Percentiles rank a stretch among this genome's conserved stretches.
Evolutionary conservation across 1,139 yeast species (phyloP).

Genomic region (Suhomyces choctaworum): DNA sequence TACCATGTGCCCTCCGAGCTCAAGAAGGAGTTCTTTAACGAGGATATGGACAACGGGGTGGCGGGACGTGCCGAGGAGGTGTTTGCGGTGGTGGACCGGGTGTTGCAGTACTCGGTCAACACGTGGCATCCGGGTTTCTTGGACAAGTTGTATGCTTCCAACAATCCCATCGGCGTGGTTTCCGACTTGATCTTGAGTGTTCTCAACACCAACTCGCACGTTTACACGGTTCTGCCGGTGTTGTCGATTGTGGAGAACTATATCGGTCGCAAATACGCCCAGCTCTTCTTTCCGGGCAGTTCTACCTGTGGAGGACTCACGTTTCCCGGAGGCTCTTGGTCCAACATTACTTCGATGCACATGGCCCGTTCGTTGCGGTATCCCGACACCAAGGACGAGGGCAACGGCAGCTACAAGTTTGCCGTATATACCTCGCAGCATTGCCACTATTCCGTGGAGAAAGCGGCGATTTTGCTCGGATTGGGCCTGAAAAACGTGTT

Average conservation of each 20-base stretch:
- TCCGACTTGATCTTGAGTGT: constrained; percentile 69
- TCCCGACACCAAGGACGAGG: constrained; percentile 69
- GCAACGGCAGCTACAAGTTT: constrained; percentile 56
- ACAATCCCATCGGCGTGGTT: constrained; percentile 80
- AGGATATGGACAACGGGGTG: constrained; percentile 11
- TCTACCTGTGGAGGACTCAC: constrained; percentile 76
- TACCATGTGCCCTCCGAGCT: constrained; percentile 40
- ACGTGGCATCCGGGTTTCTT: constrained; percentile 88
- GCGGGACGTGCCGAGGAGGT: constrained; percentile 8
- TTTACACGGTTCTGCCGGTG: constrained; percentile 83
- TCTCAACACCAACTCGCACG: constrained; percentile 83
- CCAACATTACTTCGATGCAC: constrained; percentile 77
- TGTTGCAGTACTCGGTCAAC: constrained; percentile 68
- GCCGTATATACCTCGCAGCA: constrained; percentile 74
- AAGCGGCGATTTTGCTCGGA: constrained; percentile 78
- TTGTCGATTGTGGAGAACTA: constrained; percentile 72
- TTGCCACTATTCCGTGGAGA: constrained; percentile 80
- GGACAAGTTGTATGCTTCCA: constrained; percentile 82
- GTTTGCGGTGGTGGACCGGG: constrained; percentile 52
- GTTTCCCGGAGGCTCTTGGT: constrained; percentile 86
- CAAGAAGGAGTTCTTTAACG: constrained; percentile 25
- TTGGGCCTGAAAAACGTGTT: constrained; percentile 65
- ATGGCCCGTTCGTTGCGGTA: constrained; percentile 67
- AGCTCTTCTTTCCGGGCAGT: constrained; percentile 51
- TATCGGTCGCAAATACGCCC: constrained; percentile 69